Conservation (phyloP, 23 red algal species). For the Gracilaria gracilis region DNA sequence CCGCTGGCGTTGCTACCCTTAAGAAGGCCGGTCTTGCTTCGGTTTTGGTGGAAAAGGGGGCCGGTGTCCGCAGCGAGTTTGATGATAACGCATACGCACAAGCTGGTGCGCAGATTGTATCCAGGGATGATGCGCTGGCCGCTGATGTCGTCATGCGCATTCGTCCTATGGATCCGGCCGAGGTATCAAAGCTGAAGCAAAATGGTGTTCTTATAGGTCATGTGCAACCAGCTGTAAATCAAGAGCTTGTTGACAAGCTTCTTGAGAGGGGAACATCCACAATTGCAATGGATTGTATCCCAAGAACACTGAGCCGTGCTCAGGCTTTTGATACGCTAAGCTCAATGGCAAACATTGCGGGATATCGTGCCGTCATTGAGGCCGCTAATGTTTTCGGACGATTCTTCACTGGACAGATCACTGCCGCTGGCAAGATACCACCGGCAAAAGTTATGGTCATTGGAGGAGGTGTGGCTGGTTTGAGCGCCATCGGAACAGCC, state of each 20-base stretch:
- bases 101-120: conserved; percentile 61
- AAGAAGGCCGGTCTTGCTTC: conserved; percentile 49
- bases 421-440: conserved; percentile 73
- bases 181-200: conserved; percentile 44
- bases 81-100: conserved; percentile 54
- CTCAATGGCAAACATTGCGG: conserved; percentile 78
- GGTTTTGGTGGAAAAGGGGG: conserved; percentile 49
- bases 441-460: conserved; percentile 76
- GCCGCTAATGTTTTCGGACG: conserved; percentile 72
- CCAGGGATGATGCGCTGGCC: conserved; percentile 41
- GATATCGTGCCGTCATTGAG: conserved; percentile 80
- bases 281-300: conserved; percentile 79
- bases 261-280: conserved; percentile 34
- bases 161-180: conserved; percentile 17
- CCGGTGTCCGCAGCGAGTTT: conserved; percentile 56
- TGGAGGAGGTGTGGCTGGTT: conserved; percentile 75
- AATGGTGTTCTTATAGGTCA: conserved; percentile 47
- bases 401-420: conserved; percentile 80
- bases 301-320: conserved; percentile 64
- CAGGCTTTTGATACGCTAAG: conserved; percentile 78
- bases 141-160: conserved; percentile 73
- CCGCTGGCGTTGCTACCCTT: conserved; percentile 53
- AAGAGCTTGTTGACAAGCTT: conserved; percentile 50
- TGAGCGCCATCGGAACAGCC: conserved; percentile 59
- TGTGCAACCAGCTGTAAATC: conserved; percentile 70